These are phyloP conservation scores for Fagopyrum tataricum DNA, from an alignment of 148 eudicot genomes.

Conservation along the genomic window DNA sequence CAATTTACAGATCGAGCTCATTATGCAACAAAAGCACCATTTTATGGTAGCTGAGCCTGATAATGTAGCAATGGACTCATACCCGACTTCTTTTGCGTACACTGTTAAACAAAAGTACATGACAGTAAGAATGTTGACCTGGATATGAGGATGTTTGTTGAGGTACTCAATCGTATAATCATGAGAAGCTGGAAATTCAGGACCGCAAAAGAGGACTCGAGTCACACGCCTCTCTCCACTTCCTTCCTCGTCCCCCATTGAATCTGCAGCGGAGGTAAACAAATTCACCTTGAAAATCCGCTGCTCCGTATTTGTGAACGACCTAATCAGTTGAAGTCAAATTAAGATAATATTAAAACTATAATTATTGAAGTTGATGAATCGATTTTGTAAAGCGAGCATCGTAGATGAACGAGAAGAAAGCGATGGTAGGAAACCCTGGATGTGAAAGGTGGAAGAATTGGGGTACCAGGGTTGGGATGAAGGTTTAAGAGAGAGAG, in stretches of 20 bases:
- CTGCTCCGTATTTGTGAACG: not conserved
- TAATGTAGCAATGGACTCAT: no score
- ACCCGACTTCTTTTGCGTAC: no score
- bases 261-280: conserved; percentile 18
- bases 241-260: conserved; percentile 24
- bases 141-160: conserved; percentile 41
- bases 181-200: conserved; percentile 59
- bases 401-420: no score
- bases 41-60: no score
- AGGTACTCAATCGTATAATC: conserved; percentile 70
- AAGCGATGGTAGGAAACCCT: not conserved
- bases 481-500: not conserved
- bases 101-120: no score
- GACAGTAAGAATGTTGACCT: conserved; percentile 34
- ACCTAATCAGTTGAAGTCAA: not conserved
- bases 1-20: not conserved
- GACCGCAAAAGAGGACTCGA: conserved; percentile 75
- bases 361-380: not conserved
- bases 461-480: conserved; percentile 4
- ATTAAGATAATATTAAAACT: not conserved
- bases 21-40: not conserved
- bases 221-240: no score
- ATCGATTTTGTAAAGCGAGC: not conserved
- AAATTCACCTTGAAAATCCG: no score
- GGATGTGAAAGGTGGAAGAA: not conserved